Evolutionary conservation across 2,329 filamentous ascomycete species (phyloP), one percentile per base, ranked within the genome.

Genomic region (Cytospora piceae): DNA sequence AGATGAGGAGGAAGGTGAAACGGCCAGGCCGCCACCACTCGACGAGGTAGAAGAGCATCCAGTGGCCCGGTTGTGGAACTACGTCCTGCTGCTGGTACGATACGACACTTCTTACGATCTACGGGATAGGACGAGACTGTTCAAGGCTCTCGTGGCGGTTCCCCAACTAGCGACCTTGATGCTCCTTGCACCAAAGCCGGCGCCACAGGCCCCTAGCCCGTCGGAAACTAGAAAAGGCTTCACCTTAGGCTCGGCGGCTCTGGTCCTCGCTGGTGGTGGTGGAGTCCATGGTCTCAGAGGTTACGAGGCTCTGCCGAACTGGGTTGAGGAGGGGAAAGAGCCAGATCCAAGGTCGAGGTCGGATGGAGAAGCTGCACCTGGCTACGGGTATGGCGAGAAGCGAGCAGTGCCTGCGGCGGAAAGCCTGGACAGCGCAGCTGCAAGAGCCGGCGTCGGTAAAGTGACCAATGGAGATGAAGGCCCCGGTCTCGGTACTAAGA

Each of bases 31-130:
- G 73, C 79, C 58, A 69, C 74, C 64, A 46, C 71, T 69, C 11
- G 72, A 74, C 3, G 76, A 76, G n/a, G 74, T 81, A 46, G 82
- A 81, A 37, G 80, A 84, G 6, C 89, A 97, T 71, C 87, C 90
- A 0, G 89, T 96, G 61, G 86, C 87, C 34, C 83, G 88, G 3
- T 81, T 99, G 1, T 99, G 93, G 89, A 86, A 90, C 34, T 96
- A 99, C 72, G 87, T 92, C 27, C 83, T 96, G 32, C 85, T 94
- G 1, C 86, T 99, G 1, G 92, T 92, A 37, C 88, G 95, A 67
- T 99, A 98, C 76, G 95, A 98, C 72, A 92, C 90, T 0, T 97
- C 94, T 0, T 99, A 96, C 77, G 94, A 98, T 74, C 87, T 99
- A 3, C 92, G 95, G 69, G 95, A 98, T 75, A 90, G 95, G 29